phyloP scores from a whole-genome alignment of 208 protist species.

The Kentomonas sorsogonicus region DNA sequence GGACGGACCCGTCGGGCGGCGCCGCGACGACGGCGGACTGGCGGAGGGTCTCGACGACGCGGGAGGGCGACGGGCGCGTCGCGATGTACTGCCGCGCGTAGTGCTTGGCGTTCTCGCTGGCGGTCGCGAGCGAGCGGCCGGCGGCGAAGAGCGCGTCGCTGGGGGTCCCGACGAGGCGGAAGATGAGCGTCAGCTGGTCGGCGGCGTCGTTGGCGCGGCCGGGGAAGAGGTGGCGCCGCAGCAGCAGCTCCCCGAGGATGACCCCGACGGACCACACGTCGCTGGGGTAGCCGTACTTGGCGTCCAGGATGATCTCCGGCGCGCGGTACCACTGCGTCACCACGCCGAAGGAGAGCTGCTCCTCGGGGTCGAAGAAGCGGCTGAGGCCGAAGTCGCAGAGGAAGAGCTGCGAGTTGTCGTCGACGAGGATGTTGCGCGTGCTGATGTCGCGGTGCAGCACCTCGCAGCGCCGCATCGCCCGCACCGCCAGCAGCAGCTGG shows the following conservation, averaged over 20 bases:
- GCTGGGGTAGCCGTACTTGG: conserved; percentile 75
- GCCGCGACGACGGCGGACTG: conserved; percentile 40
- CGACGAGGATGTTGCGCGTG: conserved; percentile 88
- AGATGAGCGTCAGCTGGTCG: conserved; percentile 93
- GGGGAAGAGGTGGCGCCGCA: conserved; percentile 86
- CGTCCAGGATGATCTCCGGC: conserved; percentile 90
- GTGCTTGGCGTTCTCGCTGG: conserved; percentile 78
- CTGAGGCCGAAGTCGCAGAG: conserved; percentile 91
- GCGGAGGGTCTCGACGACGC: conserved; percentile 40
- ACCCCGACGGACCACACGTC: conserved; percentile 89
- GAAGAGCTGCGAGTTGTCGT: conserved; percentile 82
- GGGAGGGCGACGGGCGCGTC: conserved; percentile 38
- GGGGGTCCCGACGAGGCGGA: conserved; percentile 92
- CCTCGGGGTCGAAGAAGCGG: conserved; percentile 89
- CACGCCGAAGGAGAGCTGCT: conserved; percentile 88
- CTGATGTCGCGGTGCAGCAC: conserved; percentile 86
- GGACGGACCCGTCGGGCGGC: conserved; percentile 1
- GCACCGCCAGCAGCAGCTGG: conserved; percentile 82
- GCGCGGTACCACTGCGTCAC: conserved; percentile 91
- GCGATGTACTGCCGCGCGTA: conserved; percentile 75
- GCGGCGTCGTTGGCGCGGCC: conserved; percentile 91
- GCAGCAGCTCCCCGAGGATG: conserved; percentile 90
- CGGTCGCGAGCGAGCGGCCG: conserved; percentile 80
- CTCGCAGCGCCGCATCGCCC: conserved; percentile 80
- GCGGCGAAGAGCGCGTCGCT: conserved; percentile 68